Conservation (phyloP, 305 asterid species). For the Fraxinus xanthoxyloides region DNA sequence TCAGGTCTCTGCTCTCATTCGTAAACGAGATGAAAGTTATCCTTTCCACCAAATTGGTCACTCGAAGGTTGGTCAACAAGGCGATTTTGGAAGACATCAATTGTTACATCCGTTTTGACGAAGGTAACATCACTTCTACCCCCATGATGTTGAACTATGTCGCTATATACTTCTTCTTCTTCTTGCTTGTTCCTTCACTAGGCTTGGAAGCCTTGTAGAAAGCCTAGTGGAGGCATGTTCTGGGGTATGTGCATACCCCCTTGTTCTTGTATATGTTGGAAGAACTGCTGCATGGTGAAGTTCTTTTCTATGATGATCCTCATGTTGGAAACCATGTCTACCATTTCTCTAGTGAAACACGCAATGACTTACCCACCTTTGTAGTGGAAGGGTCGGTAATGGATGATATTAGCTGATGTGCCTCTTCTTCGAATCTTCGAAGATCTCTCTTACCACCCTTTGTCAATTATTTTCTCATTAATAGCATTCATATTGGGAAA, state of each 20-base stretch:
- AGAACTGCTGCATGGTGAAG: too few relatives aligned
- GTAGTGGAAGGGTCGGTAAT: neutral
- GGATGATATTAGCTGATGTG: neutral
- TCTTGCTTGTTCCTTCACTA: neutral
- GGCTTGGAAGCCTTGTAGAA: neutral
- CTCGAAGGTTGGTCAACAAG: neutral
- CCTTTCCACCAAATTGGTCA: neutral
- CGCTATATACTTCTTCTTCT: neutral
- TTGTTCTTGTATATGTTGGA: too few relatives aligned
- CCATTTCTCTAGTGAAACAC: neutral
- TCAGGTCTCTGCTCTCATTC: neutral
- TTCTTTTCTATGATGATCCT: too few relatives aligned
- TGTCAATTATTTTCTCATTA: neutral
- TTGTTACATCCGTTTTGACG: neutral
- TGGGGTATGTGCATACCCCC: neutral
- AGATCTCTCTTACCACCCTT: neutral
- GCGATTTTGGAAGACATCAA: neutral
- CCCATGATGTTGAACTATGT: neutral
- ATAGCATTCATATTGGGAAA: neutral
- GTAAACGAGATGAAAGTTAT: neutral
- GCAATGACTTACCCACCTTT: neutral
- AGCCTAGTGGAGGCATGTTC: neutral
- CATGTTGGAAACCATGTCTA: too few relatives aligned
- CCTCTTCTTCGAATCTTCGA: neutral
- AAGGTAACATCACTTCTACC: neutral